Conservation (phyloP, 1,284 basidiomycete species). For the Xerocomus amazonicus region DNA sequence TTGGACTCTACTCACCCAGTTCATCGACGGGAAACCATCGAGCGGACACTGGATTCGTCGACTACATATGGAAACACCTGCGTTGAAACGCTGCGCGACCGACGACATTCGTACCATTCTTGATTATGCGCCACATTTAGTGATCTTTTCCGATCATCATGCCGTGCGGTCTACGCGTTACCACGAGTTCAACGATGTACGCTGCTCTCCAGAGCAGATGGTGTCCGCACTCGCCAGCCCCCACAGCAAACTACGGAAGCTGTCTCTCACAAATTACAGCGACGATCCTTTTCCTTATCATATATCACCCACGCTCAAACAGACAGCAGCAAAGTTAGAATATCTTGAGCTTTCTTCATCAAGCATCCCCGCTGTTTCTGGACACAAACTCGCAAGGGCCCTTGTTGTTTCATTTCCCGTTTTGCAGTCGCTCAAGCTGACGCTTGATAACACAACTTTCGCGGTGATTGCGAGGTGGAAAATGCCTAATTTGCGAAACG, state of each 20-base stretch:
- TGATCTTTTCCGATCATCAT: conserved; percentile 59
- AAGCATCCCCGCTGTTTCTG: conserved; percentile 29
- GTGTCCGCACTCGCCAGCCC: conserved; percentile 56
- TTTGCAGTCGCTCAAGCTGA: conserved; percentile 62
- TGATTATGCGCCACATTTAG: conserved; percentile 55
- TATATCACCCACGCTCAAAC: conserved; percentile 50
- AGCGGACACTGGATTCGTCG: conserved; percentile 57
- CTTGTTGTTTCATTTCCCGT: conserved; percentile 44
- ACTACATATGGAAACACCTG: conserved; percentile 66
- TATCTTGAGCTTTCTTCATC: conserved; percentile 57
- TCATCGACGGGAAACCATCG: conserved; percentile 35
- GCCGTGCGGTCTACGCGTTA: conserved; percentile 54
- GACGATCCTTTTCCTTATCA: conserved; percentile 57
- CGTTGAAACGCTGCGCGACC: conserved; percentile 61
- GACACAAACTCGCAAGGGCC: conserved; percentile 38
- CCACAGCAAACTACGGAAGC: conserved; percentile 47
- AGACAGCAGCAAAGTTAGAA: conserved; percentile 46
- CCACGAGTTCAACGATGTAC: conserved; percentile 42
- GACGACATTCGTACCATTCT: conserved; percentile 63
- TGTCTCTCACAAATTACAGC: conserved; percentile 70
- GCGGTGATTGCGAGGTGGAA: conserved; percentile 54
- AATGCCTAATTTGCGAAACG: conserved; percentile 57
- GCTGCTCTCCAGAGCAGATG: conserved; percentile 50
- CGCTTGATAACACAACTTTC: conserved; percentile 67
- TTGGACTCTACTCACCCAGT: conserved; percentile 48